Conservation (phyloP, 768 basidiomycete species). For the Tephrocybe sp. region DNA sequence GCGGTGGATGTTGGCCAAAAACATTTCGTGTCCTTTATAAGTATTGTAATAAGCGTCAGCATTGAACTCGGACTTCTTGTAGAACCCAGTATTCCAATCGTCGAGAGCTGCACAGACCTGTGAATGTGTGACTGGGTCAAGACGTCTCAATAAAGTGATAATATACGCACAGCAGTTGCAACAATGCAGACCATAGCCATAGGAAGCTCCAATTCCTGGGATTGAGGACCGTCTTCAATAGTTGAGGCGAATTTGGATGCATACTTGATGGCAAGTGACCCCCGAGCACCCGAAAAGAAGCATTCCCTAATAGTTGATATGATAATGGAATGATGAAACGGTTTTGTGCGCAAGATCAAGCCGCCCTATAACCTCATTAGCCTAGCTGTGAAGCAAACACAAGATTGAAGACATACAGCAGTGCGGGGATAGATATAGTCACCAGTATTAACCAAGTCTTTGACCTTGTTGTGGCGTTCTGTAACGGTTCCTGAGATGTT, state of each 20-base stretch:
- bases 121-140: neutral
- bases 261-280: neutral
- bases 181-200: neutral
- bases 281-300: neutral
- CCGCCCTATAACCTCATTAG: neutral
- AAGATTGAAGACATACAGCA: neutral
- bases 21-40: neutral
- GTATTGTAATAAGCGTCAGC: constrained; percentile 5
- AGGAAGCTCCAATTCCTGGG: neutral
- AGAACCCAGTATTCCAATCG: neutral
- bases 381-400: neutral
- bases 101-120: constrained; percentile 2
- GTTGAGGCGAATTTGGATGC: neutral
- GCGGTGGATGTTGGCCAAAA: neutral
- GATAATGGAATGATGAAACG: neutral
- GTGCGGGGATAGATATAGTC: constrained; percentile 3
- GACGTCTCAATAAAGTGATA: too few species aligned
- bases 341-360: neutral
- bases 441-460: neutral
- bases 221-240: neutral
- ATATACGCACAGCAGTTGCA: constrained; percentile 2
- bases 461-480: neutral
- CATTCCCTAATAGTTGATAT: neutral
- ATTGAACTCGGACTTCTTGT: constrained; percentile 4
- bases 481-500: neutral